These are phyloP conservation scores for Orychophragmus violaceus DNA, from an alignment of 345 rosid genomes.

Conservation along the genomic window DNA sequence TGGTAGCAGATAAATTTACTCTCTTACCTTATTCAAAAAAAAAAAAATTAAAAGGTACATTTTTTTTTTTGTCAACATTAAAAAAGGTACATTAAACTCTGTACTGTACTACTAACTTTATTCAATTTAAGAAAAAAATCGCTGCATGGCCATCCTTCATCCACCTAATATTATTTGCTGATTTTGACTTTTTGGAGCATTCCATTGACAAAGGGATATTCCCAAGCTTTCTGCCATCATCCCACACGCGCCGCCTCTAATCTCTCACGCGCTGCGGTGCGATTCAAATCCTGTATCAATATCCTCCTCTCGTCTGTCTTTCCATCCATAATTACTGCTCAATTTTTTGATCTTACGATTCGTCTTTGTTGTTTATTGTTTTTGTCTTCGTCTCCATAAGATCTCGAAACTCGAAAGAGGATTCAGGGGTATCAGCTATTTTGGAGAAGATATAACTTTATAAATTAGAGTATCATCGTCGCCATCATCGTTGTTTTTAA, in stretches of 20 bases:
- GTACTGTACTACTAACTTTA: no score
- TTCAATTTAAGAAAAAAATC: no score
- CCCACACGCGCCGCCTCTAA: constrained; percentile 25
- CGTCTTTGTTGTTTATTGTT: neutral
- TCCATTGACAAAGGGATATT: constrained; percentile 19
- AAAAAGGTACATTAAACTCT: no score
- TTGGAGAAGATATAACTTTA: constrained; percentile 13
- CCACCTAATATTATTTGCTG: constrained; percentile 2
- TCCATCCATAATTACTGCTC: neutral
- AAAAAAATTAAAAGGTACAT: no score
- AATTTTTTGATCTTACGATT: neutral
- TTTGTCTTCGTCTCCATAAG: neutral
- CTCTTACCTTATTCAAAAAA: no score
- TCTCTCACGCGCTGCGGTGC: constrained; percentile 18
- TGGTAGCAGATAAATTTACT: no score
- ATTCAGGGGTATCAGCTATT: neutral
- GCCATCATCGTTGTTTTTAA: neutral
- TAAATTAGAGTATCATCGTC: constrained; percentile 24
- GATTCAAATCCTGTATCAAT: neutral
- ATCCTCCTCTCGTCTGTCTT: neutral
- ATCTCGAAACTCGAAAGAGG: neutral
- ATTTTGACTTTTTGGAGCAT: constrained; percentile 12
- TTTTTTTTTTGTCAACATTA: no score
- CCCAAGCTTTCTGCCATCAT: neutral
- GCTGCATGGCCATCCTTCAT: constrained; percentile 8